Evolutionary conservation across 257 asterid species (phyloP).

Genomic region (Verbascum thapsus): DNA sequence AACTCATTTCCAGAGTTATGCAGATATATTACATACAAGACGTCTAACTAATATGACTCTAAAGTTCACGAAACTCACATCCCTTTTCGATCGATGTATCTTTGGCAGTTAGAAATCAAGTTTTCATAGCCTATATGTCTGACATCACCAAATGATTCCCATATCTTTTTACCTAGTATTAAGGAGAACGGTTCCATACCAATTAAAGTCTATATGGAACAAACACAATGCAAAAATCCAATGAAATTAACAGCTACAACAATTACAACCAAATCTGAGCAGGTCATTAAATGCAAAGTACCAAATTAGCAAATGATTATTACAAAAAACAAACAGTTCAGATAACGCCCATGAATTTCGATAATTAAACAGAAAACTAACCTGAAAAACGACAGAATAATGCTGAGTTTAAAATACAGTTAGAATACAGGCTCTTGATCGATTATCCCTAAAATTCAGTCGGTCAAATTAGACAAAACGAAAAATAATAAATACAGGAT

Average conservation of each 20-base stretch:
- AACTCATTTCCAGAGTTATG: background rate
- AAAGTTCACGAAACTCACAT: background rate
- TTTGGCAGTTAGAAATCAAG: too few species aligned
- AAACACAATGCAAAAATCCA: background rate
- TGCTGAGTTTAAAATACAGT: too few species aligned
- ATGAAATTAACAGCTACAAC: background rate
- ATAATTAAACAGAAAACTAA: too few species aligned
- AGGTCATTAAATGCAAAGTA: slow-evolving; percentile 9
- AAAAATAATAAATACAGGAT: too few species aligned
- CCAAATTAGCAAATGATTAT: background rate
- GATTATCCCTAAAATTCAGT: too few species aligned
- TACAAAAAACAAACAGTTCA: background rate
- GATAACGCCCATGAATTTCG: too few species aligned
- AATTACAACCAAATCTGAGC: background rate
- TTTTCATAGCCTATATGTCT: too few species aligned
- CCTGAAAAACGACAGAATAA: too few species aligned
- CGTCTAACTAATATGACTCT: background rate
- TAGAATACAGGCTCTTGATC: too few species aligned
- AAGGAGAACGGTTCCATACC: background rate
- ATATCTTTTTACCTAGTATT: background rate
- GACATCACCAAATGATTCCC: too few species aligned
- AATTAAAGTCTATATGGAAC: background rate
- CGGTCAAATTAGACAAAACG: too few species aligned
- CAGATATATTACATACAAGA: background rate
- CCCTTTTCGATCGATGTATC: too few species aligned